Evolutionary conservation across 176 grass and related monocot genomes (phyloP), one percentile per base, ranked within the genome.

Genomic region (Carex parvula): DNA sequence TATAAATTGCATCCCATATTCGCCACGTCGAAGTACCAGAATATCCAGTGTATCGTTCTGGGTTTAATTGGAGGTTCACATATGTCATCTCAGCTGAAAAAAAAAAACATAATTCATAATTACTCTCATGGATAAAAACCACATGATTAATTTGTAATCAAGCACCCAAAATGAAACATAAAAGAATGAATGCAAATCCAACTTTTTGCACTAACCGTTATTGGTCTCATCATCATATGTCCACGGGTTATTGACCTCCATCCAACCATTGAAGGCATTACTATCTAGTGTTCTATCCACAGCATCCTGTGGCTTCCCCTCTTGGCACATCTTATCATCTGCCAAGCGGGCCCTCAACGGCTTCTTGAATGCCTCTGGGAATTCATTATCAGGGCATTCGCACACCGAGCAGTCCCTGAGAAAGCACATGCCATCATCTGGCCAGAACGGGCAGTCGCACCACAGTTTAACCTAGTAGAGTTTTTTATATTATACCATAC

Each of bases 361-460:
- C 81, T 91, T 99, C 90, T 88, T 95, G 84, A 99, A 96, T 60
- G 64, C 70, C 66, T 99, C 91, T 11, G 97, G 97, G 72, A 99
- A 99, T 78, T 99, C 93, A 65, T 81, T 94, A 56, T 99, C 93
- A 42, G 97, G 93, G 82, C 97, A 99, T 83, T 99, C 97, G 21
- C 97, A 99, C 11, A 99, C 88, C 82, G 89, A 88, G 81, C 97
- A 99, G 79, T 99, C 97, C 84, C 91, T 90, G 56, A 94, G 88
- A 79, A 32, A 84, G 70, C 97, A 99, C 97, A 99, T 99, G 48
- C 93, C 91, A 79, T 99, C 96, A 83, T 96, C 96, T 74, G 93
- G 93, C 91, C 96, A 99, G 69, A 99, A 95, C 66, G 91, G 93
- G 72, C 96, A 99, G 84, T 95, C 90, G 85, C 96, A 99, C 96